Evolutionary conservation across 1,284 basidiomycete species (phyloP), one percentile per base, ranked within the genome.

Genomic region (Ustilago lituana): DNA sequence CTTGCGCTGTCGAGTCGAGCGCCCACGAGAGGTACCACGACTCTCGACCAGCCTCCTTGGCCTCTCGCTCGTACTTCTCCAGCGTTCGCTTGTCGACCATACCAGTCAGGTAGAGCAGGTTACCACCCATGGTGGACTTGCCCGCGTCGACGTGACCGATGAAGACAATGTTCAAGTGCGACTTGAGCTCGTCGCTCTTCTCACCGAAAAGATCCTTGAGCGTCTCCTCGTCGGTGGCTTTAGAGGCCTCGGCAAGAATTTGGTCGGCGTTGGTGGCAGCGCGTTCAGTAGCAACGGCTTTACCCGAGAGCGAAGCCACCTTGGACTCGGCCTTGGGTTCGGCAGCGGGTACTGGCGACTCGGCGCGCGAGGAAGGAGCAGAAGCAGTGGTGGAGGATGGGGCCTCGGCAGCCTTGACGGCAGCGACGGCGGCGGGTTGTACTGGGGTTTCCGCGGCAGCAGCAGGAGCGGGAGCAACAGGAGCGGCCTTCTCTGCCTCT

Each of bases 51-150:
- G 76, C 74, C 23, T 82, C 80, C 63, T 80, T 81, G 33, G 80
- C 80, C 32, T 82, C 80, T 10, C 71, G 61, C 73, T 82, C 80
- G 61, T 78, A 81, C 68, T 82, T 82, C 24, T 82, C 80, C 45
- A 82, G 38, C 31, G 80, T 82, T 31, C 80, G 76, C 73, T 82
- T 82, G 76, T 82, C 80, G 9, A 82, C 79, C 79, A 81, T 81
- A 32, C 80, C 80, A 19, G 77, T 79, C 38, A 81, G 66, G 63
- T 73, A 78, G 50, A 82, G 72, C 46, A 82, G 54, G 55, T 82
- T 72, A 23, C 80, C 80, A 32, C 79, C 79, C 78, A 81, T 78
- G 43, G 80, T 82, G 24, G 80, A 82, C 62, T 82, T 82, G 54
- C 80, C 80, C 3, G 80, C 79, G 55, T 82, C 80, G 66, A 82